A percentile compares a stretch with the other conserved stretches of the same genome.
phyloP scores from a whole-genome alignment of 225 moss, liverwort and hornwort species.

The Bryoerythrophyllum caledonicum region DNA sequence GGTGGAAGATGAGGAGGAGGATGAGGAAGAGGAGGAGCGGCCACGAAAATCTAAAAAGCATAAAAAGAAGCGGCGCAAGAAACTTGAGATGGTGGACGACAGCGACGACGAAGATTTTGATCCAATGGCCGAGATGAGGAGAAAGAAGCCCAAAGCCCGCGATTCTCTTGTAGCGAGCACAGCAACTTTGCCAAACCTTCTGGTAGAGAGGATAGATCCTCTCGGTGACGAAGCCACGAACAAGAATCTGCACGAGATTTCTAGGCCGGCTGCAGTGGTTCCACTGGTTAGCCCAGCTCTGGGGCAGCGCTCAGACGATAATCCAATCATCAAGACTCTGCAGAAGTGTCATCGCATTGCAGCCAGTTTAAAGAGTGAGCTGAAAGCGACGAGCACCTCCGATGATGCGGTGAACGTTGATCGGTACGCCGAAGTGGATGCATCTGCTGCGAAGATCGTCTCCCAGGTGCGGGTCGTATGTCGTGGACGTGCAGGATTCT shows the following conservation, averaged over 20 bases:
- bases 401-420: conserved; percentile 58
- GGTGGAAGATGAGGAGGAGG: conserved; percentile 26
- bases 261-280: conserved; percentile 37
- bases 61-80: conserved; percentile 51
- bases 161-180: conserved; percentile 38
- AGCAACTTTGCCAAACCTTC: conserved; percentile 38
- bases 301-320: conserved; percentile 50
- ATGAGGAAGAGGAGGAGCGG: conserved; percentile 31
- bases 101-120: conserved; percentile 90
- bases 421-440: conserved; percentile 90
- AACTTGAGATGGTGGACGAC: conserved; percentile 55
- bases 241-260: conserved; percentile 52
- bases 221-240: conserved; percentile 48
- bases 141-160: conserved; percentile 42
- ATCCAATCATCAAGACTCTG: conserved; percentile 77
- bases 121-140: conserved; percentile 46
- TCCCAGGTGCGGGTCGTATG: conserved; percentile 55
- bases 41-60: conserved; percentile 44
- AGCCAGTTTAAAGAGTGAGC: conserved; percentile 70
- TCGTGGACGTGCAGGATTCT: neutral
- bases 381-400: conserved; percentile 58
- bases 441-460: conserved; percentile 83
- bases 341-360: conserved; percentile 91
- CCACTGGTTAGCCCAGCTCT: conserved; percentile 19
- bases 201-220: conserved; percentile 61